phyloP scores from a whole-genome alignment of 805 yeast genomes.

The Ascoidea tarda region DNA sequence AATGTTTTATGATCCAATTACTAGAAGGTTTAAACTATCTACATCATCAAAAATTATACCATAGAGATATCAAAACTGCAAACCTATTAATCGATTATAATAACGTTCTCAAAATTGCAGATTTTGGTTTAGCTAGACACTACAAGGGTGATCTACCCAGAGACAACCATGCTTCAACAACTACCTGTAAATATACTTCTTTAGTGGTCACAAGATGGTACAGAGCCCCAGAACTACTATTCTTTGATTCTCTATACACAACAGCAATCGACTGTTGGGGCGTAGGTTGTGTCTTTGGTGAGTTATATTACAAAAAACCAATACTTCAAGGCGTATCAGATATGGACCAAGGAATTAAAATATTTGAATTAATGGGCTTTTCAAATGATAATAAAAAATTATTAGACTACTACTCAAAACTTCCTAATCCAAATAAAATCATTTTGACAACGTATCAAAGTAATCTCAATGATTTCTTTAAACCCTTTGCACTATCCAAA shows the following conservation, averaged over 20 bases:
- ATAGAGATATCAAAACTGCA: slow-evolving; percentile 92
- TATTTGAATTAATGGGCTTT: slow-evolving; percentile 72
- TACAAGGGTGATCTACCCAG: slow-evolving; percentile 54
- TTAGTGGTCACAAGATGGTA: slow-evolving; percentile 96
- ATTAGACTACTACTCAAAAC: slow-evolving; percentile 19
- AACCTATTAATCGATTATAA: slow-evolving; percentile 66
- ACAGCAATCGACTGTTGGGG: slow-evolving; percentile 99
- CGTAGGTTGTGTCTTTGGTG: slow-evolving; percentile 91
- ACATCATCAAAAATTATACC: slow-evolving; percentile 45
- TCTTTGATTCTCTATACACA: slow-evolving; percentile 79
- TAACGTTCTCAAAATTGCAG: slow-evolving; percentile 83
- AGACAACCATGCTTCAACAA: slow-evolving; percentile 8
- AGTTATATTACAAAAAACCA: slow-evolving; percentile 70
- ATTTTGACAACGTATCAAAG: slow-evolving; percentile 17
- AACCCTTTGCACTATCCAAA: slow-evolving; percentile 4
- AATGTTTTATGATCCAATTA: slow-evolving; percentile 70
- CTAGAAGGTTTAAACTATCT: slow-evolving; percentile 71
- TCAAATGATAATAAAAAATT: slow-evolving; percentile 30
- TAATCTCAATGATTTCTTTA: slow-evolving; percentile 29
- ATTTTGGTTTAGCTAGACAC: slow-evolving; percentile 83
- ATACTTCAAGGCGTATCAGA: slow-evolving; percentile 80
- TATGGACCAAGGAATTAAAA: slow-evolving; percentile 69
- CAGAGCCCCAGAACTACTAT: slow-evolving; percentile 86
- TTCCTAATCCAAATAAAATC: slow-evolving; percentile 41
- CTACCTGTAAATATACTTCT: slow-evolving; percentile 30